Conservation (phyloP, 495 filamentous ascomycete species). For the Bathelium albidoporum region DNA sequence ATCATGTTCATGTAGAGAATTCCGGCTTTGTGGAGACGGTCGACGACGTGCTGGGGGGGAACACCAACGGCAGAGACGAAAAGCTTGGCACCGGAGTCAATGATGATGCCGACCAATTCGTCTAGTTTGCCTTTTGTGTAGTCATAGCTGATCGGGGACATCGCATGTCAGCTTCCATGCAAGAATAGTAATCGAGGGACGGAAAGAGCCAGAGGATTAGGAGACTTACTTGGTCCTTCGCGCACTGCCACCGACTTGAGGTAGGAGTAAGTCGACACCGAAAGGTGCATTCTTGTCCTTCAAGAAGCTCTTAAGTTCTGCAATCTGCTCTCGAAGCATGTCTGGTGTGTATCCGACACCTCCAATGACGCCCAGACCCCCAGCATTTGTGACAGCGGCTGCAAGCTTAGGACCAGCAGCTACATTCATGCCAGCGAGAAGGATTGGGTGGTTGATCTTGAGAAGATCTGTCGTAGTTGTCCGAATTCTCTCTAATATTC, state of each 20-base stretch:
- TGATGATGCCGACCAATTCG: conserved; percentile 83
- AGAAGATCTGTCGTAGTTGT: conserved; percentile 89
- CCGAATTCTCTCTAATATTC: conserved; percentile 63
- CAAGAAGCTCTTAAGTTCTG: conserved; percentile 82
- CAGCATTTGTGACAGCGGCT: conserved; percentile 93
- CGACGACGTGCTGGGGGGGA: conserved; percentile 77
- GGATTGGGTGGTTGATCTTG: conserved; percentile 91
- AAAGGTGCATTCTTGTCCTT: conserved; percentile 96
- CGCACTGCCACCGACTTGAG: conserved; percentile 86
- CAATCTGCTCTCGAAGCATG: conserved; percentile 90
- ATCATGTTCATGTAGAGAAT: conserved; percentile 99
- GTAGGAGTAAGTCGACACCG: conserved; percentile 88
- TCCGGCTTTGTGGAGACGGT: conserved; percentile 74
- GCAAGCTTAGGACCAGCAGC: conserved; percentile 95
- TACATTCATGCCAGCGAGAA: conserved; percentile 98
- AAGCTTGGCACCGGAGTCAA: conserved; percentile 77
- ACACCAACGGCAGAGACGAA: conserved; percentile 97
- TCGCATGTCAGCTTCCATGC: conserved; percentile 6
- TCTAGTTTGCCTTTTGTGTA: conserved; percentile 98
- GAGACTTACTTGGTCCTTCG: conserved; percentile 79
- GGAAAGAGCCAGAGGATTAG: neutral
- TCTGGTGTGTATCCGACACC: conserved; percentile 95
- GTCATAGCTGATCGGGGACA: conserved; percentile 51
- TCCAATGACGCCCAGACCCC: conserved; percentile 91
- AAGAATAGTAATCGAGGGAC: conserved; percentile 1